Evolutionary conservation across 23 red algal genomes (phyloP), one percentile per base, ranked within the genome.

Genomic region (Pyropia yezoensis): DNA sequence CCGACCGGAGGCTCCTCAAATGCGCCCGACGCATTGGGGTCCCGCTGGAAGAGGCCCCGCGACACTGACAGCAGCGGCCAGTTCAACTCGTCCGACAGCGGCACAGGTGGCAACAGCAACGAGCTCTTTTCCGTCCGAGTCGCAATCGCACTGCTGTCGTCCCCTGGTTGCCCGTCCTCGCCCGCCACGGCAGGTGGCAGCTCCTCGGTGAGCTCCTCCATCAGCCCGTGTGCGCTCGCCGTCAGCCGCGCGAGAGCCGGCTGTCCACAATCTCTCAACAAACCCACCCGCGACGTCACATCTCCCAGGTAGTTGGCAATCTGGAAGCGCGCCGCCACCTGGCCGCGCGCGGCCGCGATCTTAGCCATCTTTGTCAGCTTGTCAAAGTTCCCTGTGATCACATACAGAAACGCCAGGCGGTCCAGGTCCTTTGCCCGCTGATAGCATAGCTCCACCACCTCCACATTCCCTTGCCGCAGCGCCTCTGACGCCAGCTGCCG

Each of bases 231-330:
- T 52, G 53, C 61, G 39, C 78, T 62, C 8, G 83, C 80, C 27
- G 77, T 77, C 52, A 97, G 33, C 59, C 80, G 70, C 53, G 85
- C 94, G 28, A 98, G 58, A 0, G 85, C 57, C 23, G 51, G 61
- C 57, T 90, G 94, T 8, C 85, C 94, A 60, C 85, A 87, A n/a
- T 82, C 77, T 33, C 58, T 62, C 57, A 98, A 64, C 54, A 90
- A 70, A 24, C 74, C 61, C 39, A 80, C 65, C 60, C 74, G 62
- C 14, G 59, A 33, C 54, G 88, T 70, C 19, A 81, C 30, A 47
- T 98, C 86, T 17, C 94, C 94, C 16, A 90, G 75, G 45, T 87
- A 83, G 75, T 91, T 75, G 33, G 75, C 73, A 21, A 98, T 98
- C 63, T 91, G 88, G 62, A 98, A 87, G 24, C 78, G 76, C 15